Conservation (phyloP, 805 yeast genomes). For the Blastobotrys terrestris region DNA sequence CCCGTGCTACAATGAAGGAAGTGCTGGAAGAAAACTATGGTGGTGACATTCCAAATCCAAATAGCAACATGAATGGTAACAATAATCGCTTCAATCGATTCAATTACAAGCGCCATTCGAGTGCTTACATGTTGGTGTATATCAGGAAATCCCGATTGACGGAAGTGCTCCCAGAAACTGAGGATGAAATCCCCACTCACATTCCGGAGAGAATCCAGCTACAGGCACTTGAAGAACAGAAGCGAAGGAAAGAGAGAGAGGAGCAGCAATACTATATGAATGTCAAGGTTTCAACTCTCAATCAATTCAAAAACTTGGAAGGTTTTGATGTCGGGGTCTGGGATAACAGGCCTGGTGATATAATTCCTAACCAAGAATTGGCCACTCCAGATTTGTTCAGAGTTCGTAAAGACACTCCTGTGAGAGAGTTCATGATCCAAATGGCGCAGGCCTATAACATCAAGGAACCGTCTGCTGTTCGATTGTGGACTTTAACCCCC, state of each 20-base stretch:
- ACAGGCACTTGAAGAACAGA: conserved; percentile 54
- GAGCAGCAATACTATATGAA: conserved; percentile 63
- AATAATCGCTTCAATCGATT: conserved; percentile 31
- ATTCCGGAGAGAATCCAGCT: conserved; percentile 57
- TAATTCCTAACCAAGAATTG: conserved; percentile 27
- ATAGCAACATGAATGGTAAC: conserved; percentile 3
- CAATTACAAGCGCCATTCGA: conserved; percentile 71
- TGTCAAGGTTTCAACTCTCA: conserved; percentile 49
- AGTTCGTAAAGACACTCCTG: conserved; percentile 50
- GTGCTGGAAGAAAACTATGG: conserved; percentile 94
- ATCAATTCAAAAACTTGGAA: conserved; percentile 50
- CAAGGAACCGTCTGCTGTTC: conserved; percentile 30
- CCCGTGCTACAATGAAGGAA: conserved; percentile 75
- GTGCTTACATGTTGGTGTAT: conserved; percentile 96
- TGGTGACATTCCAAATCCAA: conserved; percentile 38
- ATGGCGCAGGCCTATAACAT: conserved; percentile 7
- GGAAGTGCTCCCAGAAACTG: conserved; percentile 50
- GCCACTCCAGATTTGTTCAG: conserved; percentile 46
- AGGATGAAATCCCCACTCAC: conserved; percentile 58
- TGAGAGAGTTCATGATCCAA: conserved; percentile 38
- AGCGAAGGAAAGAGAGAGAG: conserved; percentile 51
- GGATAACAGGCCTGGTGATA: conserved; percentile 30
- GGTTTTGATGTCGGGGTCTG: conserved; percentile 79
- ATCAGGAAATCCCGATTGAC: conserved; percentile 57
- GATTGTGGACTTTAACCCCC: conserved; percentile 60